Conservation (phyloP, 192 early-diverging fungal genomes). For the Mortierella antarctica region DNA sequence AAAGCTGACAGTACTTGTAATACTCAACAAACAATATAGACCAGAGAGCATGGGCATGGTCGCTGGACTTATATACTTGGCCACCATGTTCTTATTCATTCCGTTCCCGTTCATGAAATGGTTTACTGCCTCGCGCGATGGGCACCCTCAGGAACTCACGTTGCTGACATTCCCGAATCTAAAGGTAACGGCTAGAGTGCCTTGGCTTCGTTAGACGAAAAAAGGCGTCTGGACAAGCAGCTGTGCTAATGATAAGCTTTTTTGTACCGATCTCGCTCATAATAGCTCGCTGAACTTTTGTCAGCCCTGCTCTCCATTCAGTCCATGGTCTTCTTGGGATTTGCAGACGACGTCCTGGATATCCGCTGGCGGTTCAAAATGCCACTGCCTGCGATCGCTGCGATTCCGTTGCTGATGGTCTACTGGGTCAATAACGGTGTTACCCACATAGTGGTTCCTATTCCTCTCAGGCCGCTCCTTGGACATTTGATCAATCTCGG, state of each 20-base stretch:
- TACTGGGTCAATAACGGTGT: constrained; percentile 92
- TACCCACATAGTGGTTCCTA: constrained; percentile 89
- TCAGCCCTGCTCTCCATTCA: constrained; percentile 92
- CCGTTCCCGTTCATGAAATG: constrained; percentile 93
- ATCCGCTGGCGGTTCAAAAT: constrained; percentile 97
- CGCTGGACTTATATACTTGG: constrained; percentile 88
- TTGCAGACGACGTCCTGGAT: constrained; percentile 98
- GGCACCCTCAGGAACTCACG: constrained; percentile 48
- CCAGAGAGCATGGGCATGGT: constrained; percentile 96
- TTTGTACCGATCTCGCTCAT: constrained; percentile 23
- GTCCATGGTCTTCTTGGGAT: constrained; percentile 97
- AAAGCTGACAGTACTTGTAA: too few relatives aligned
- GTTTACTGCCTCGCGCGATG: constrained; percentile 64
- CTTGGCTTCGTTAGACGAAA: background rate
- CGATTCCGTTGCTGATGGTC: constrained; percentile 92
- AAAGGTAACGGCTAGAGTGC: constrained; percentile 61
- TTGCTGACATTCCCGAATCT: constrained; percentile 74
- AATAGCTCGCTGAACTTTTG: constrained; percentile 89
- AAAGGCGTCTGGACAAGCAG: background rate
- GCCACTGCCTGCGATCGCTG: constrained; percentile 90
- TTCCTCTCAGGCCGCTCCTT: constrained; percentile 79
- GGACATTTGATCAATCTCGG: constrained; percentile 85
- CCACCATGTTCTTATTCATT: constrained; percentile 90
- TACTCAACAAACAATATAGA: constrained; percentile 50
- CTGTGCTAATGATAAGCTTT: background rate